Conservation (phyloP, 164 flowering plant species). For the Stephania yunnanensis region DNA sequence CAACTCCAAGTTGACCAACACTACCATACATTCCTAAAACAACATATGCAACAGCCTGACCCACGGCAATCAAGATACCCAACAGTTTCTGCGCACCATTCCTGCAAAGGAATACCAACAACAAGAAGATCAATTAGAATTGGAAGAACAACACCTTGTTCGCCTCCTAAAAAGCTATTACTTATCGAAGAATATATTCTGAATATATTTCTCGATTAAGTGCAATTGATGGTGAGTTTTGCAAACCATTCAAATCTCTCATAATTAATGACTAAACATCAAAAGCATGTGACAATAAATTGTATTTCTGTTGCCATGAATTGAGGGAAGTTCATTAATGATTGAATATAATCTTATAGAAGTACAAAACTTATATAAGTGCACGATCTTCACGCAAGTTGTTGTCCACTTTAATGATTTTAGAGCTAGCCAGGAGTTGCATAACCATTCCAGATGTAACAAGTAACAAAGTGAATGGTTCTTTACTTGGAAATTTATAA, state of each 20-base stretch:
- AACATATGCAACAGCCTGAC: slow-evolving; percentile 6
- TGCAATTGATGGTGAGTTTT: too few species aligned
- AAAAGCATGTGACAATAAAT: neutral
- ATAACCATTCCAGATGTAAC: slow-evolving; percentile 9
- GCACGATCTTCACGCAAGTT: slow-evolving; percentile 2
- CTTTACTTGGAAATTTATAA: too few species aligned
- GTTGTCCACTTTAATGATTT: slow-evolving; percentile 10
- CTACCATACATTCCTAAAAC: slow-evolving; percentile 6
- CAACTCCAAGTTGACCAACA: slow-evolving; percentile 7
- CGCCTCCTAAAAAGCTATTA: too few species aligned
- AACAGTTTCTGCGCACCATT: slow-evolving; percentile 8
- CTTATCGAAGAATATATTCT: neutral
- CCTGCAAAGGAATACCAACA: too few species aligned
- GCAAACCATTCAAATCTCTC: too few species aligned
- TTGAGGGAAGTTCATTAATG: neutral
- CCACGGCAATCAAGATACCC: slow-evolving; percentile 8
- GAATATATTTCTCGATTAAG: too few species aligned
- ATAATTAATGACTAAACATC: too few species aligned
- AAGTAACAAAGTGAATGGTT: too few species aligned
- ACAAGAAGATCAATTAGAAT: neutral
- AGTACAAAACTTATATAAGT: neutral
- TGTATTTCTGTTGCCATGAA: too few species aligned
- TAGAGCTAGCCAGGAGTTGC: slow-evolving; percentile 5
- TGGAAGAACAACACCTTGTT: too few species aligned
- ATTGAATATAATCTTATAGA: neutral